Evolutionary conservation across 257 asterid genomes (phyloP), one percentile per base, ranked within the genome.

Genomic region (Solanum rostratum): DNA sequence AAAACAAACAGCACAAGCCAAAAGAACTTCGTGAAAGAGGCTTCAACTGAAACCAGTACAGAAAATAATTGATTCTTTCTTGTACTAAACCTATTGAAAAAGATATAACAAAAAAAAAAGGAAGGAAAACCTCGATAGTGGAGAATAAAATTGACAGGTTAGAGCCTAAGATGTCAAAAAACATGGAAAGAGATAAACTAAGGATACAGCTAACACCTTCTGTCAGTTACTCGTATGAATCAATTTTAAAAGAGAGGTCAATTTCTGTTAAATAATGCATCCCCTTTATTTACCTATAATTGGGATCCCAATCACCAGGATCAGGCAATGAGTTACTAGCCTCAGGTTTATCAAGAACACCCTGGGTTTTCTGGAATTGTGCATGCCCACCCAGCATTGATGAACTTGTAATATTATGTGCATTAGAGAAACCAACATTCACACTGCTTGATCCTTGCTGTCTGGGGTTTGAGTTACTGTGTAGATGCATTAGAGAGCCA

Each of bases 251-350:
- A 20, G 30, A 68, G 24, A 83, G 20, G 14, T n/a, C 69, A 66
- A 18, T 52, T 50, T 49, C 41, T 16, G 29, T 45, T 24, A 45
- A 79, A 81, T 18, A 27, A 50, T 50, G n/a, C 65, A 81, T 62
- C 55, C 70, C 22, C 84, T 50, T 65, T 46, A 45, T 52, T 33
- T 89, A 95, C 99, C 99, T 97, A 91, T 97, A 97, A 91, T 97
- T 93, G 91, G 99, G 99, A 88, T 97, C 99, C 99, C 98, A 97
- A 84, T 97, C 99, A 84, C 95, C 99, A 57, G 99, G 99, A 92
- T 97, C 98, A 79, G 98, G 99, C 89, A 95, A 91, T 27, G 90
- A 83, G 90, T 86, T 93, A 87, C 94, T 89, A 68, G 92, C 88
- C 89, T 95, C 98, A 68, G 90, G 88, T 88, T 89, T 91, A 83